phyloP scores from a whole-genome alignment of 805 yeast genomes.

The Yarrowia divulgata region DNA sequence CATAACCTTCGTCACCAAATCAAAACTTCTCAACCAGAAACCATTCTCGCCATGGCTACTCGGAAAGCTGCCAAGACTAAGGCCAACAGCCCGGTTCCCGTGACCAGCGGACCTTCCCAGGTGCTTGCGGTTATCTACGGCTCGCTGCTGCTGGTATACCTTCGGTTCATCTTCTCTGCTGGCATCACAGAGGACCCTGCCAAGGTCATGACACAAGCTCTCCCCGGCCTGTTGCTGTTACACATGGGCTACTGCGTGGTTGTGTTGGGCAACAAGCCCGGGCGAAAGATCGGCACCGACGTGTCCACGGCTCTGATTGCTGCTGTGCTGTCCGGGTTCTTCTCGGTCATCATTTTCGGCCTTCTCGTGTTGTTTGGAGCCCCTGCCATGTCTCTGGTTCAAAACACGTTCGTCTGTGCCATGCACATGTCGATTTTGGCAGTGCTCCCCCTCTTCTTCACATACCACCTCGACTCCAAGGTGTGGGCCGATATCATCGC shows the following conservation, averaged over 20 bases:
- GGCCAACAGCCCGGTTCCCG: conserved; percentile 22
- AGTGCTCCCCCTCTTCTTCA: conserved; percentile 68
- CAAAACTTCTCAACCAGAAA: conserved; percentile 24
- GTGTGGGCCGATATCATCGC: conserved; percentile 53
- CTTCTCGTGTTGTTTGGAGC: conserved; percentile 77
- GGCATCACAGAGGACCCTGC: conserved; percentile 41
- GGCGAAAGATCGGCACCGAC: conserved; percentile 23
- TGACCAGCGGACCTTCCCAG: conserved; percentile 14
- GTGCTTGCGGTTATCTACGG: conserved; percentile 27
- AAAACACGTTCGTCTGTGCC: conserved; percentile 67
- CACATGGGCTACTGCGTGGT: conserved; percentile 45
- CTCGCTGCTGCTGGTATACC: conserved; percentile 22
- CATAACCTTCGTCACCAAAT: conserved; percentile 34
- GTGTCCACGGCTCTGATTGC: conserved; percentile 47
- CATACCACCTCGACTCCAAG: conserved; percentile 60
- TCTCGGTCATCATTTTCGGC: conserved; percentile 47
- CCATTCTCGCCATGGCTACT: conserved; percentile 33
- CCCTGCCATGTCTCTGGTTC: conserved; percentile 63
- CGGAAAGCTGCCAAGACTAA: conserved; percentile 32
- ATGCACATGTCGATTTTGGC: conserved; percentile 66
- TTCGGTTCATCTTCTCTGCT: conserved; percentile 27
- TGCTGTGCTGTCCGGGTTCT: conserved; percentile 46
- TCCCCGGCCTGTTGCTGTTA: conserved; percentile 41
- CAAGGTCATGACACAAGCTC: conserved; percentile 42
- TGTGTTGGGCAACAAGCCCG: conserved; percentile 30